phyloP scores from a whole-genome alignment of 192 early-diverging fungal genomes.

The Linnemannia hyalina region DNA sequence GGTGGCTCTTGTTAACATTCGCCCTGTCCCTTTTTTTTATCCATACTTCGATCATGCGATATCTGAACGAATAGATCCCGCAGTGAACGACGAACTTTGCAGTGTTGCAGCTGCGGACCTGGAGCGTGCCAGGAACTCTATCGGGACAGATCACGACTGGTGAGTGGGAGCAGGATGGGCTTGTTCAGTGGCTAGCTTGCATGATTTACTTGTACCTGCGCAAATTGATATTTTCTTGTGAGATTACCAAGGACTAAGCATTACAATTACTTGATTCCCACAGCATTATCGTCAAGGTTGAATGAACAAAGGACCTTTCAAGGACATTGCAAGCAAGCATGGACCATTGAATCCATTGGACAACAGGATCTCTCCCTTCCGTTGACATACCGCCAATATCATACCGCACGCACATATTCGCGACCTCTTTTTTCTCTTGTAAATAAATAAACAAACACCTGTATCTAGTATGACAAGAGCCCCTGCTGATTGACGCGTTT shows the following conservation, averaged over 20 bases:
- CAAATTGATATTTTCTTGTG: too few relatives aligned
- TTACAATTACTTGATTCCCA: background rate
- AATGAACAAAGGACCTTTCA: background rate
- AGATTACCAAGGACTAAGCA: background rate
- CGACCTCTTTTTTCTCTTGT: background rate
- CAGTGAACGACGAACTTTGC: slow-evolving; percentile 78
- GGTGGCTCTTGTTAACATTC: background rate
- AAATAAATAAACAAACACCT: background rate
- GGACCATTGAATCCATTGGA: background rate
- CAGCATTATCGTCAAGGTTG: slow-evolving; percentile 6
- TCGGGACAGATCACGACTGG: slow-evolving; percentile 90
- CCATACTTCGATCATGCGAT: background rate
- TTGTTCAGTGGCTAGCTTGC: too few relatives aligned
- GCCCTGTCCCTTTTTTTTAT: background rate
- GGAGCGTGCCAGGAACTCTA: slow-evolving; percentile 74
- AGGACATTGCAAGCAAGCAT: background rate
- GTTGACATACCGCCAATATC: background rate
- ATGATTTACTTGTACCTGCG: too few relatives aligned
- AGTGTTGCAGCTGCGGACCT: slow-evolving; percentile 71
- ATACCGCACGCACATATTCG: background rate
- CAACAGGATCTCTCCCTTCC: background rate
- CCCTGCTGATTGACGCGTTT: background rate
- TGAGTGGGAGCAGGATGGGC: slow-evolving; percentile 16
- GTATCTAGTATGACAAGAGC: background rate
- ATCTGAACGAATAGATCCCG: slow-evolving; percentile 71